Conservation (phyloP, 2,329 filamentous ascomycete genomes). For the Hypomyces rosellus region DNA sequence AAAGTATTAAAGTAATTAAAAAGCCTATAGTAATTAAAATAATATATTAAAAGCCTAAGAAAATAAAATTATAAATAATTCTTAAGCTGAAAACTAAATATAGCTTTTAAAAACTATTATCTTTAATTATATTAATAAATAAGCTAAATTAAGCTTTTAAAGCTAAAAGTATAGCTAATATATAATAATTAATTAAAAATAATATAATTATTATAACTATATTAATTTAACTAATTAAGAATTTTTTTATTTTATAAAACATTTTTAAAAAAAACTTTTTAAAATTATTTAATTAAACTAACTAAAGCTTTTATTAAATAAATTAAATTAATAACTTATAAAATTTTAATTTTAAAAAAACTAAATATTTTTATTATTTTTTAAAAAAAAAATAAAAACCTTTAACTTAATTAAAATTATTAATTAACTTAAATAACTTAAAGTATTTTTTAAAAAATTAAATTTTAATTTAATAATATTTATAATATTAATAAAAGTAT, state of each 20-base stretch:
- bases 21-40: too few species aligned
- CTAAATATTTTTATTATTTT: not conserved
- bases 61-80: too few species aligned
- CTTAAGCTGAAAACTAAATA: not conserved
- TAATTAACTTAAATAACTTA: not conserved
- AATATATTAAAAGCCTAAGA: too few species aligned
- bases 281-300: not conserved
- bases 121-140: too few species aligned
- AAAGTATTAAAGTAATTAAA: too few species aligned
- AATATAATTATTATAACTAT: not conserved
- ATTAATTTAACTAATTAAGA: not conserved
- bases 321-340: not conserved
- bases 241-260: not conserved
- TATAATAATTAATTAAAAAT: not conserved
- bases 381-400: not conserved
- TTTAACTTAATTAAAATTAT: not conserved
- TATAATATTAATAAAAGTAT: not conserved
- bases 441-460: not conserved
- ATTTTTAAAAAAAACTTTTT: not conserved
- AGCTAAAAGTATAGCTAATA: not conserved
- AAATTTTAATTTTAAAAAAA: not conserved
- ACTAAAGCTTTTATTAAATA: not conserved
- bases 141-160: not conserved
- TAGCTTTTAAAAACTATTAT: not conserved
- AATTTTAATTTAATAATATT: not conserved